These are phyloP conservation scores for Lentinula sp. DNA, from an alignment of 768 basidiomycete species.

Conservation along the genomic window DNA sequence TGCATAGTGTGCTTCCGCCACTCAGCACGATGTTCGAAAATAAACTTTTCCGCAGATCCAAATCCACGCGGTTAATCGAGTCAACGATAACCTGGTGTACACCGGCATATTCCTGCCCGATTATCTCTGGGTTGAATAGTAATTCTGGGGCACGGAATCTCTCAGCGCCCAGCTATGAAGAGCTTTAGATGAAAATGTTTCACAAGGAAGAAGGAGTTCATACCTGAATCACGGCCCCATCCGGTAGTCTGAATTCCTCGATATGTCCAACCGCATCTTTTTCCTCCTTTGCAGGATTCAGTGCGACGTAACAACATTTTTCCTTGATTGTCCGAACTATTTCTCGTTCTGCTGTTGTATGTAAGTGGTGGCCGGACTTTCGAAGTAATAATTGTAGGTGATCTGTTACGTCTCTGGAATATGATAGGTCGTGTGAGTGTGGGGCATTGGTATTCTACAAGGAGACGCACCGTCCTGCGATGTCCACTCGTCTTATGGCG, in stretches of 20 bases:
- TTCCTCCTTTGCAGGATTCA: slow-evolving; percentile 92
- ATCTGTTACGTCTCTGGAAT: slow-evolving; percentile 86
- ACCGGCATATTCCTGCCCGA: slow-evolving; percentile 94
- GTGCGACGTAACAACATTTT: slow-evolving; percentile 93
- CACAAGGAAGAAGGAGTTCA: slow-evolving; percentile 5
- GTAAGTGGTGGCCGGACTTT: slow-evolving; percentile 90
- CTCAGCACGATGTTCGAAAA: slow-evolving; percentile 97
- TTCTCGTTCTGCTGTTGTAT: slow-evolving; percentile 96
- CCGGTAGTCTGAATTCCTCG: slow-evolving; percentile 91
- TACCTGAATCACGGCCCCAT: slow-evolving; percentile 91
- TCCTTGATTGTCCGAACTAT: slow-evolving; percentile 97
- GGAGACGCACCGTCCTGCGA: slow-evolving; percentile 80
- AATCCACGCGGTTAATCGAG: slow-evolving; percentile 92
- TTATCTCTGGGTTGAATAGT: slow-evolving; percentile 93
- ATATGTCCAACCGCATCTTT: slow-evolving; percentile 74
- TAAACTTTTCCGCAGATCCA: slow-evolving; percentile 91
- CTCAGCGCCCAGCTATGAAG: slow-evolving; percentile 78
- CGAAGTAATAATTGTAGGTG: slow-evolving; percentile 91
- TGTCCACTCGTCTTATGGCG: slow-evolving; percentile 92
- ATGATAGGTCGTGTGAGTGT: slow-evolving; percentile 1
- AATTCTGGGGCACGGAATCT: slow-evolving; percentile 97
- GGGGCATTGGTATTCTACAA: background rate
- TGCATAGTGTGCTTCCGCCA: slow-evolving; percentile 93
- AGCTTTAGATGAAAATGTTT: slow-evolving; percentile 6
- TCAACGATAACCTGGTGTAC: slow-evolving; percentile 99